Evolutionary conservation across 805 yeast genomes (phyloP).

Genomic region (Kuraishia molischiana): DNA sequence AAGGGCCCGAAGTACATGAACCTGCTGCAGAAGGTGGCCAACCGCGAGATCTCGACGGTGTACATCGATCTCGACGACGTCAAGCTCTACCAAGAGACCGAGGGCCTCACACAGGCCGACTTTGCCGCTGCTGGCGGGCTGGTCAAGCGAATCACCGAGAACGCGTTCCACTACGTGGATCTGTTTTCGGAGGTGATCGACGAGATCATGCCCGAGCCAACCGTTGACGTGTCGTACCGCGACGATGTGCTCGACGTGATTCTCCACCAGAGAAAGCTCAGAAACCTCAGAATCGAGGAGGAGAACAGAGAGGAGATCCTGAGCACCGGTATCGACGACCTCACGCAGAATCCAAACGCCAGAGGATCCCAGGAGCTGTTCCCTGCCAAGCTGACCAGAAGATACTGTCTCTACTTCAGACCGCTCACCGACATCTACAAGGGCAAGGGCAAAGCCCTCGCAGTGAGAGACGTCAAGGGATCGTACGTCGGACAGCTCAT

Average conservation of each 20-base stretch:
- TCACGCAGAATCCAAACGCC: conserved; percentile 10
- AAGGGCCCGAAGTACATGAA: conserved; percentile 66
- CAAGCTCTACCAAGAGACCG: conserved; percentile 51
- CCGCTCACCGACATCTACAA: conserved; percentile 47
- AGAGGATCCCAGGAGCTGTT: conserved; percentile 40
- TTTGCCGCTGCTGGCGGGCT: conserved; percentile 19
- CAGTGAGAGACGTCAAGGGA: conserved; percentile 89
- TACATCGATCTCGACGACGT: conserved; percentile 80
- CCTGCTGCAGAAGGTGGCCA: conserved; percentile 69
- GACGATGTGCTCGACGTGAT: conserved; percentile 93
- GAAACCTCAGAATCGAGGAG: conserved; percentile 65
- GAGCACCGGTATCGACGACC: conserved; percentile 25
- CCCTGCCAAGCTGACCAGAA: conserved; percentile 78
- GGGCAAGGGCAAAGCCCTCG: conserved; percentile 44
- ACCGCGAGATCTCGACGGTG: conserved; percentile 65
- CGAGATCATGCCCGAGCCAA: conserved; percentile 79
- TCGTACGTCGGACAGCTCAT: conserved; percentile 74
- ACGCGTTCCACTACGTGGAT: conserved; percentile 74
- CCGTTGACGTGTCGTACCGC: conserved; percentile 63
- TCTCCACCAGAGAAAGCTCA: conserved; percentile 76
- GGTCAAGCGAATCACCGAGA: conserved; percentile 52
- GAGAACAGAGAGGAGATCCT: conserved; percentile 57
- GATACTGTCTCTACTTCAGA: conserved; percentile 79
- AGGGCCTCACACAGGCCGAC: conserved; percentile 6
- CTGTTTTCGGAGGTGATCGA: conserved; percentile 70